Evolutionary conservation across 2,329 filamentous ascomycete genomes (phyloP), one percentile per base, ranked within the genome.

Genomic region (Aspergillus terreus): DNA sequence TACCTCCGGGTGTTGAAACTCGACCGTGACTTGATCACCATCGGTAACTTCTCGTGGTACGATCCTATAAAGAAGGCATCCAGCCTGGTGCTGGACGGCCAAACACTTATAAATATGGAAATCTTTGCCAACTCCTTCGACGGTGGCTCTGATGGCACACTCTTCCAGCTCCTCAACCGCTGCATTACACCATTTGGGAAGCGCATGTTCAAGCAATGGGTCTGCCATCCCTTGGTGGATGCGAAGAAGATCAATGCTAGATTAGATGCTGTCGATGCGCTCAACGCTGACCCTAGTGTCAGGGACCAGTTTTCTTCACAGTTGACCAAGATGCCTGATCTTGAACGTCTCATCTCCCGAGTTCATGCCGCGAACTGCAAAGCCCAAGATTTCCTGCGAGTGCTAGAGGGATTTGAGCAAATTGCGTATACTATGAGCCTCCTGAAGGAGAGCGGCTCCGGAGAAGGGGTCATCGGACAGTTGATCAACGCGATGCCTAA

Each of bases 161-260:
- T 99, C 1, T 99, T 97, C 71, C 82, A 82, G 47, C 83, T 99
- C 57, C 81, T 99, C 47, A 97, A 99, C 69, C 85, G 90, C 47
- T 99, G 94, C 67, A 87, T 96, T 56, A 97, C 94, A 3, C 92
- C 94, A 0, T 99, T 99, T 66, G 94, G 94, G 51, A 99, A 99
- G 74, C 87, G 94, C 10, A 84, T 96, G 69, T 91, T 99, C 70
- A 87, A 92, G 49, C 91, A 96, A 69, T 99, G 94, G 94, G 87
- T 99, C 2, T 97, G 92, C 63, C 94, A 99, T 70, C 94, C 94
- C 2, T 78, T 99, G 12, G 90, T 91, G 67, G 88, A 96, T 71
- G 85, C 89, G 5, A 75, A 79, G 35, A 91, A 88, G 66, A 96
- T 99, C 76, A 96, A 97, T 63, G 91, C 95, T 58, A 84, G 94